Evolutionary conservation across 805 yeast species (phyloP), one percentile per base, ranked within the genome.

Genomic region (Yarrowia sp.): DNA sequence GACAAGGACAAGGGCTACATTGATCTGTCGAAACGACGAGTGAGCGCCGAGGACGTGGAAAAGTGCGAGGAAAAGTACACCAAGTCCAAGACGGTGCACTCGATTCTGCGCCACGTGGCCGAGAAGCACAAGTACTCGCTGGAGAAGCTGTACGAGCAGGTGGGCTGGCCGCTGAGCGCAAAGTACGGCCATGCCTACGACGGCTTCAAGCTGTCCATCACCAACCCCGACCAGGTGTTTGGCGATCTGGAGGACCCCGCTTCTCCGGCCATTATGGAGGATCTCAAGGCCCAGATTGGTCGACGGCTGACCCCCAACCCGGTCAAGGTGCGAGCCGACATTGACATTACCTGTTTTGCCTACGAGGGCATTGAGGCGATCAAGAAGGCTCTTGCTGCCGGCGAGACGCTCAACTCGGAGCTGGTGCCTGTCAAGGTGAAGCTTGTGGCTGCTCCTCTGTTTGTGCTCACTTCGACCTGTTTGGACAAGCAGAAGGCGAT

Each of bases 281-380:
- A 95, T 79, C 85, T 95, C 74, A 87, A 91, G 78, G 82, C 85
- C 66, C 95, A 95, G 81, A 94, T 95, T 74, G 84, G 94, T 67
- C 87, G 96, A 79, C 89, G 98, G 79, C 86, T 95, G 79, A 95
- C 99, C 42, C 99, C 99, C 70, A 98, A 93, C 82, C 97, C 98
- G 46, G 92, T 92, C 74, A 95, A 94, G 82, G 90, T 96, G 76
- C 90, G 99, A 80, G 97, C 99, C n/a, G 98, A 95, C 78, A 90
- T 95, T 60, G 98, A 94, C 80, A 98, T 95, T 52, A 92, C 98
- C 14, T 95, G 99, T 79, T 95, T 94, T 82, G 85, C 93, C 70
- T 95, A 95, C 79, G 98, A 95, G 79, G 99, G 99, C 78, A 92
- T 95, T 73, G 97, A 93, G 77, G 99, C 99, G 72, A 93, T 95